Conservation (phyloP, 2,329 filamentous ascomycete genomes). For the Fusarium sp. region DNA sequence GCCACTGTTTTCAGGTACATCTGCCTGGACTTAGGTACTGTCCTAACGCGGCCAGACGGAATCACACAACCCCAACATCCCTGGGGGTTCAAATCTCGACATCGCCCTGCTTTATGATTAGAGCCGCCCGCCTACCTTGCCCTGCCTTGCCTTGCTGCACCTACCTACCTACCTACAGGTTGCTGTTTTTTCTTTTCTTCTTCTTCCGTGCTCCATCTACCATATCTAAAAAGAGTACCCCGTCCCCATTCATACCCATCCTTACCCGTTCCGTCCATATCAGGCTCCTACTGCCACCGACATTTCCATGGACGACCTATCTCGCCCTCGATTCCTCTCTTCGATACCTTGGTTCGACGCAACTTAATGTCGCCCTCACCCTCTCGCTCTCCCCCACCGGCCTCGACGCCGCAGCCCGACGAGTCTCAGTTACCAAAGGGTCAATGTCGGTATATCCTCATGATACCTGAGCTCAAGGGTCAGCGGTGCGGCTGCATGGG, state of each 20-base stretch:
- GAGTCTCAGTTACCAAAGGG: conserved; percentile 62
- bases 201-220: conserved; percentile 24
- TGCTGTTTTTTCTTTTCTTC: background rate
- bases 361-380: conserved; percentile 42
- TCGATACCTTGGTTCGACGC: conserved; percentile 36
- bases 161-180: background rate
- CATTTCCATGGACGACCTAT: conserved; percentile 42
- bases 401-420: conserved; percentile 45
- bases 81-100: conserved; percentile 41
- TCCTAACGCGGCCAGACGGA: conserved; percentile 35
- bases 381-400: conserved; percentile 36
- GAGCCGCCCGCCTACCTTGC: conserved; percentile 34
- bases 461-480: conserved; percentile 64
- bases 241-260: background rate
- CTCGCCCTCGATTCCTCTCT: conserved; percentile 29
- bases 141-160: background rate
- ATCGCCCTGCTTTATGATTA: conserved; percentile 45
- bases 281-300: conserved; percentile 30
- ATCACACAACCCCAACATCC: conserved; percentile 39
- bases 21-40: conserved; percentile 11
- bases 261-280: background rate
- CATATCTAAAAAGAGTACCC: conserved; percentile 10
- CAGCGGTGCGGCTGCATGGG: conserved; percentile 66
- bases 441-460: conserved; percentile 66
- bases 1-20: conserved; percentile 2